These are phyloP conservation scores for Cunninghamia lanceolata DNA, from an alignment of 75 land plant species.

Conservation along the genomic window DNA sequence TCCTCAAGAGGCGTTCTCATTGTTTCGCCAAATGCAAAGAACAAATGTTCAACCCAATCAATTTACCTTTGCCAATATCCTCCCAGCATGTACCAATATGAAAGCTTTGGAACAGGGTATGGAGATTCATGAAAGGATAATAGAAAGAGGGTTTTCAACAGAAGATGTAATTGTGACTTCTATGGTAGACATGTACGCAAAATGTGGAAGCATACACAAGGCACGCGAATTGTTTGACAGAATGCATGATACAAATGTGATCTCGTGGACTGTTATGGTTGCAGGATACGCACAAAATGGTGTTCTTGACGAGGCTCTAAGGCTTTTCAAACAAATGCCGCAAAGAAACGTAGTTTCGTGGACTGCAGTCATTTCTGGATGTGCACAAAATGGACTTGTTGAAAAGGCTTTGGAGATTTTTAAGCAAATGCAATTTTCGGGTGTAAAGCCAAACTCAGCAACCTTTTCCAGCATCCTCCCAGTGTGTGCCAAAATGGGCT, in stretches of 20 bases:
- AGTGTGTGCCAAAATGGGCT: constrained; percentile 38
- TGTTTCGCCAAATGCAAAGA: constrained; percentile 29
- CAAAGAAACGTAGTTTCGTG: constrained; percentile 57
- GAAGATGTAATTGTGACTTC: constrained; percentile 25
- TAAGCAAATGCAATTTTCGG: constrained; percentile 31
- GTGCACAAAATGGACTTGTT: constrained; percentile 33
- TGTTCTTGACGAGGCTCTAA: constrained; percentile 26
- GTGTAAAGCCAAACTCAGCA: constrained; percentile 43
- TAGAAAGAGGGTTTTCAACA: constrained; percentile 8
- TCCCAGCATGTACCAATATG: constrained; percentile 29
- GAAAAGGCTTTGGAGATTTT: constrained; percentile 35
- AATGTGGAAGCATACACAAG: constrained; percentile 28
- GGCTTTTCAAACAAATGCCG: constrained; percentile 39
- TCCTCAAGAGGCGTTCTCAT: constrained; percentile 21
- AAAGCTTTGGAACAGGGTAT: constrained; percentile 28
- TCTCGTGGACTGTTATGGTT: constrained; percentile 45
- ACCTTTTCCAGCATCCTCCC: constrained; percentile 53
- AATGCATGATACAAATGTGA: constrained; percentile 26
- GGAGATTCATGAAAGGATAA: constrained; percentile 35
- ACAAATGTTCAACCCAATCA: constrained; percentile 28
- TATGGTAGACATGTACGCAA: constrained; percentile 48
- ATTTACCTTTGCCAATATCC: constrained; percentile 28
- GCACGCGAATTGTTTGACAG: constrained; percentile 37
- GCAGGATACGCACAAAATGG: constrained; percentile 39
- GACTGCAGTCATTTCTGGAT: constrained; percentile 68